Conservation (phyloP, 805 yeast genomes). For the Candida ortonii region DNA sequence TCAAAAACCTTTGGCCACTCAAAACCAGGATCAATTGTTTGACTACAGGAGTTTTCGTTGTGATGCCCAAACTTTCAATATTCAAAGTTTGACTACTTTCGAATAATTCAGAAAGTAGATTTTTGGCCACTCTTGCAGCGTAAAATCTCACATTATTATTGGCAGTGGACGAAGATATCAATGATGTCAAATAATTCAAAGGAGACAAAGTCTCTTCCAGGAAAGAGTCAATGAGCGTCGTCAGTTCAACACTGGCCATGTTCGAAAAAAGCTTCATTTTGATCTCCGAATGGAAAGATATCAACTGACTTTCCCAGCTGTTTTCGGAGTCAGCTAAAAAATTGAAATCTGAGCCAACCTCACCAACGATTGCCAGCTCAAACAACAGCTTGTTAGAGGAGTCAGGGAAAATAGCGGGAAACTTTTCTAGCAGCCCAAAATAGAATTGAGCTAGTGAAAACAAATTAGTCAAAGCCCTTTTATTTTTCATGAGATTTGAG, state of each 20-base stretch:
- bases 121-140: constrained; percentile 34
- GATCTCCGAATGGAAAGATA: constrained; percentile 10
- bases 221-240: not conserved
- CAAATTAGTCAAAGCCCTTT: not conserved
- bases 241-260: too few species aligned
- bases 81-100: constrained; percentile 27
- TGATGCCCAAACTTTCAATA: too few species aligned
- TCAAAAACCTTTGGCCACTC: constrained; percentile 35
- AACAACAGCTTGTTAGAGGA: constrained; percentile 3
- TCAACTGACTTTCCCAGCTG: constrained; percentile 7
- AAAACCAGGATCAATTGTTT: constrained; percentile 36
- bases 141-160: constrained; percentile 26
- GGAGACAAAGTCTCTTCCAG: constrained; percentile 1
- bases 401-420: constrained; percentile 1
- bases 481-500: constrained; percentile 1
- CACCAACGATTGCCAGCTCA: constrained; percentile 28
- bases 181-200: constrained; percentile 2
- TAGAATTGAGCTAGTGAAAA: constrained; percentile 8
- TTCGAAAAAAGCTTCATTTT: not conserved
- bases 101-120: constrained; percentile 29
- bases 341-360: constrained; percentile 38
- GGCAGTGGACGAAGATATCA: not conserved
- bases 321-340: constrained; percentile 24
- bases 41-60: too few species aligned
- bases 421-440: constrained; percentile 1